phyloP scores from a whole-genome alignment of 2,329 filamentous ascomycete genomes.

The Cladobotryum protrusum region DNA sequence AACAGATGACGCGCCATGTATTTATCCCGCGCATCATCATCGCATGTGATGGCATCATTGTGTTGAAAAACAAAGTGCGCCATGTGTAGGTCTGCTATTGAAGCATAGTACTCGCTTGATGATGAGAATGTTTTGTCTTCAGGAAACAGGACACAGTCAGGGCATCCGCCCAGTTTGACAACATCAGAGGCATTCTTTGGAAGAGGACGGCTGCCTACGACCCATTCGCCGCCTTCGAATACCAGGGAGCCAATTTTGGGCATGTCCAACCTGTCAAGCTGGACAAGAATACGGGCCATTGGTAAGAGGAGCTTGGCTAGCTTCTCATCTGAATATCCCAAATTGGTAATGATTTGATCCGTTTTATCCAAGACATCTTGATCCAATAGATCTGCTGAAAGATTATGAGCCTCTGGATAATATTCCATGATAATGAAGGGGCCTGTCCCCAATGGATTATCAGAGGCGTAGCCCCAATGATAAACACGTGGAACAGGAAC shows the following conservation, averaged over 20 bases:
- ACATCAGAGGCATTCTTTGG: conserved; percentile 32
- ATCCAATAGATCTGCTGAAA: conserved; percentile 21
- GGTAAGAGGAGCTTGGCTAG: conserved; percentile 32
- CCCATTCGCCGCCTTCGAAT: conserved; percentile 20
- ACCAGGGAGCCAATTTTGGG: conserved; percentile 32
- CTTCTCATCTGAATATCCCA: conserved; percentile 18
- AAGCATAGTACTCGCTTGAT: conserved; percentile 26
- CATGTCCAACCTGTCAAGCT: conserved; percentile 30
- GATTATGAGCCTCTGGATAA: conserved; percentile 20
- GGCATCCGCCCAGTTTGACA: conserved; percentile 17
- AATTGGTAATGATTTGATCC: conserved; percentile 26
- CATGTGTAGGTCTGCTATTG: conserved; percentile 32
- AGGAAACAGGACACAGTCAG: conserved; percentile 17
- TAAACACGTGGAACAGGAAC: conserved; percentile 30
- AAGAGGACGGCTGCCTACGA: conserved; percentile 26
- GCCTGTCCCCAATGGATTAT: conserved; percentile 28
- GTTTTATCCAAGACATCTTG: conserved; percentile 14
- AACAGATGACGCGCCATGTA: conserved; percentile 30
- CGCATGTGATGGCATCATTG: conserved; percentile 29
- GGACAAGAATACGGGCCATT: conserved; percentile 36
- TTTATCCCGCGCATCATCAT: conserved; percentile 25
- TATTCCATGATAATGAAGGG: conserved; percentile 35
- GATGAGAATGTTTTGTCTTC: conserved; percentile 19
- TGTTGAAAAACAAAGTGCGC: conserved; percentile 31
- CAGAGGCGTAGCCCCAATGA: conserved; percentile 22